Evolutionary conservation across 164 flowering plant species (phyloP), one percentile per base, ranked within the genome.

Genomic region (Aristolochia contorta): DNA sequence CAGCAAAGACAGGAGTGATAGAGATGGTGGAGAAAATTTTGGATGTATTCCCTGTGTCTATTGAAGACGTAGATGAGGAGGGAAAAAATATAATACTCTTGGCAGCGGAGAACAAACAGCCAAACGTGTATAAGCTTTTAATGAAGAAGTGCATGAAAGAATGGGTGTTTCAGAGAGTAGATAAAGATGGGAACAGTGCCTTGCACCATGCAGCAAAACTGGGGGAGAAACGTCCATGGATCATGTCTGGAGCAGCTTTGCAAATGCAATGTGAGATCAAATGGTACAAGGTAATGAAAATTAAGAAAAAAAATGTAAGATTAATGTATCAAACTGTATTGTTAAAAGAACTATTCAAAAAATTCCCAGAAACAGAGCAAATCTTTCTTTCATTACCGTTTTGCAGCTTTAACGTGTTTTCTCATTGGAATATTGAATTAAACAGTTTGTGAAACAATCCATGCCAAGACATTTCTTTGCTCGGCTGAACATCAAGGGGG

Each of bases 231-330:
- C 49, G 56, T 21, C 84, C 84, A 12, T 74, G 84, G 83, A 77
- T 47, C 10, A 73, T 74, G 47, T 74, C 79, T 12, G 81, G 79
- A 0, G 71, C 76, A 27, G 79, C 83, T 1, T 21, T 77, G 45
- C 76, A 77, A 43, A 71, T 80, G 80, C 79, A 73, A 56, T 77
- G 79, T 73, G 79, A 79, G 63, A 58, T 68, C 64, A 78, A 71
- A 65, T 80, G 84, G 84, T 78, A 54, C 52, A 49, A 78, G 80
- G 83, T 77, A 50, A n/a, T n/a, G n/a, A 14, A 14, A 47, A 2
- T 47, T 47, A 2, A 2, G n/a, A 47, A 14, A 47, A 47, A 47
- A n/a, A n/a, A n/a, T n/a, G n/a, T n/a, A n/a, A n/a, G n/a, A n/a
- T n/a, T n/a, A n/a, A n/a, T n/a, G n/a, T n/a, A n/a, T n/a, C n/a